Conservation (phyloP, 306 rosid species). For the Malus asiatica region DNA sequence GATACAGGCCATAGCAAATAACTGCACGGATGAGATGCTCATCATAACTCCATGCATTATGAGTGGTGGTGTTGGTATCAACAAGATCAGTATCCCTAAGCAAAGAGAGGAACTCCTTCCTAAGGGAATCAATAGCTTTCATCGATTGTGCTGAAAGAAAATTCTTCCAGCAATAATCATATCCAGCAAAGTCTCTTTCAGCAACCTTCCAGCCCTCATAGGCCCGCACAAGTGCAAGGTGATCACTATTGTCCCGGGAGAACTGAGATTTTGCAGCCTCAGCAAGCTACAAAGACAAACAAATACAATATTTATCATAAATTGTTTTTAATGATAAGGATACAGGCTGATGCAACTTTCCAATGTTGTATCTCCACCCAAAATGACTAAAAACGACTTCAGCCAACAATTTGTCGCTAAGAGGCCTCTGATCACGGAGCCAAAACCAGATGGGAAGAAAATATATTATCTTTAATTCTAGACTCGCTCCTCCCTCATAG, state of each 20-base stretch:
- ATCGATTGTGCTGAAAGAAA: slow-evolving; percentile 80
- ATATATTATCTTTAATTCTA: neutral
- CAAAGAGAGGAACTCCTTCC: slow-evolving; percentile 67
- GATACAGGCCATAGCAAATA: slow-evolving; percentile 87
- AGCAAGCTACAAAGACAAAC: slow-evolving; percentile 59
- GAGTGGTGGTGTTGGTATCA: slow-evolving; percentile 50
- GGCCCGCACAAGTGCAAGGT: slow-evolving; percentile 84
- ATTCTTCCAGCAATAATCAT: slow-evolving; percentile 93
- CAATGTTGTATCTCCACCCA: neutral
- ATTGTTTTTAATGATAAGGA: neutral
- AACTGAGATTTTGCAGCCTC: slow-evolving; percentile 89
- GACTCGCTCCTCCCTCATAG: neutral
- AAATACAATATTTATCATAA: slow-evolving; percentile 1
- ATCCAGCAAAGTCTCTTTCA: slow-evolving; percentile 62
- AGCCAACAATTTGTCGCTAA: neutral
- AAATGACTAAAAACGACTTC: neutral
- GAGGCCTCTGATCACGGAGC: neutral
- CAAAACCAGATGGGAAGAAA: neutral
- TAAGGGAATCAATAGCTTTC: slow-evolving; percentile 92
- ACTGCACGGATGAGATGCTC: slow-evolving; percentile 65
- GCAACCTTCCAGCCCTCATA: slow-evolving; percentile 86
- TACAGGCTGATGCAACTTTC: neutral
- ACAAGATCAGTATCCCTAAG: slow-evolving; percentile 68
- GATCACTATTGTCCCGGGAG: slow-evolving; percentile 74
- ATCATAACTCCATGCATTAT: slow-evolving; percentile 62